A percentile compares a stretch with the other conserved stretches of the same genome.
Conservation (phyloP, 202 grass and related monocot genomes). For the Setaria viridis region DNA sequence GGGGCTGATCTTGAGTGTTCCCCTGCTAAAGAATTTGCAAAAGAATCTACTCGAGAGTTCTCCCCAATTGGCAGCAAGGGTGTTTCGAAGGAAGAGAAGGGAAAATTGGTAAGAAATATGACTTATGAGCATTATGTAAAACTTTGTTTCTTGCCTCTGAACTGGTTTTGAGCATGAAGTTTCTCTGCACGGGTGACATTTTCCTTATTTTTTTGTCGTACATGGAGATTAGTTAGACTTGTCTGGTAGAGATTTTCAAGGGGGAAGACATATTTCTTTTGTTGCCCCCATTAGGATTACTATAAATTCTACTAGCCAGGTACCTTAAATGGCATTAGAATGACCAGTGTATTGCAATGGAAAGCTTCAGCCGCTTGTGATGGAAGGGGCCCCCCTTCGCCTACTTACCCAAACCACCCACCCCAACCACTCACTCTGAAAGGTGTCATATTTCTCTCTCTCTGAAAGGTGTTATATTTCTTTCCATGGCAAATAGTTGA, state of each 20-base stretch:
- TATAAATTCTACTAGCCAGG: constrained; percentile 23
- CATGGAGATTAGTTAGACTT: constrained; percentile 18
- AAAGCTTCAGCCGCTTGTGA: constrained; percentile 10
- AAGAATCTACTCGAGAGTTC: constrained; percentile 47
- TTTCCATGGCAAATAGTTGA: constrained; percentile 20
- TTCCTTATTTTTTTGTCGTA: constrained; percentile 7
- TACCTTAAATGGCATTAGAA: constrained; percentile 23
- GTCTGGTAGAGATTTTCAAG: background rate
- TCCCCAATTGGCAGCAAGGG: constrained; percentile 30
- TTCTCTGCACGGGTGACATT: constrained; percentile 4
- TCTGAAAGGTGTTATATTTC: constrained; percentile 10
- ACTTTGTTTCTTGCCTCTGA: constrained; percentile 32
- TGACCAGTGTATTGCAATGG: constrained; percentile 7
- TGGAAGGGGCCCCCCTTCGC: background rate
- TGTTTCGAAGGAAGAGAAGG: constrained; percentile 53
- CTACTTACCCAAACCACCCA: background rate
- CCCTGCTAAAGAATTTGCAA: constrained; percentile 50
- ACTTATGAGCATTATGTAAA: constrained; percentile 40
- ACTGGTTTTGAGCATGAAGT: constrained; percentile 33
- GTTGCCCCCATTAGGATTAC: background rate
- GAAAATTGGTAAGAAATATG: constrained; percentile 59
- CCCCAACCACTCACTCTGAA: constrained; percentile 3
- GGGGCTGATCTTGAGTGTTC: constrained; percentile 41
- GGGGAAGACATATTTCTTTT: constrained; percentile 29
- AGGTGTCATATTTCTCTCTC: background rate